These are phyloP conservation scores for Tulasnella sp. DNA, from an alignment of 768 basidiomycete genomes.

Conservation along the genomic window DNA sequence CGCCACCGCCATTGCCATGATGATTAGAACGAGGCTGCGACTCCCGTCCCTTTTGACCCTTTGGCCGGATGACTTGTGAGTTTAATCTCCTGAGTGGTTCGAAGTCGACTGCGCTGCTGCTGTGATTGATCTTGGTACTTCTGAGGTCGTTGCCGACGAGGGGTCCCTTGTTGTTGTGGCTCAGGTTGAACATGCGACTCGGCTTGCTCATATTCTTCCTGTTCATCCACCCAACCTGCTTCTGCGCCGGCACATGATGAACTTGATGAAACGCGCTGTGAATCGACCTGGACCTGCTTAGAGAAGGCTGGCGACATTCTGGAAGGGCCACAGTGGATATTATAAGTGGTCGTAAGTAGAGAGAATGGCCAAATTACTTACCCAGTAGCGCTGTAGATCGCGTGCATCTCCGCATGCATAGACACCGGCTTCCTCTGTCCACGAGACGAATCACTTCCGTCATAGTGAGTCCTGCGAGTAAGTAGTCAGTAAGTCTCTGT, in stretches of 20 bases:
- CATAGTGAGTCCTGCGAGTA: constrained; percentile 35
- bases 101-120: not conserved
- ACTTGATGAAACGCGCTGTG: constrained; percentile 7
- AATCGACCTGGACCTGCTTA: not conserved
- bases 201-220: not conserved
- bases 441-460: constrained; percentile 34
- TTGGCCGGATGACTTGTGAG: not conserved
- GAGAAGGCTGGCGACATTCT: constrained; percentile 12
- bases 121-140: not conserved
- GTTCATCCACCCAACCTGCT: constrained; percentile 7
- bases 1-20: not conserved
- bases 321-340: not conserved
- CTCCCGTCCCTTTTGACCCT: constrained; percentile 11
- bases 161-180: not conserved
- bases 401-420: constrained; percentile 54
- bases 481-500: not conserved
- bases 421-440: constrained; percentile 26
- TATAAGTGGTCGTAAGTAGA: too few species aligned
- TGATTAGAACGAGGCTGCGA: too few species aligned
- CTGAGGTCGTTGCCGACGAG: not conserved
- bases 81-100: not conserved
- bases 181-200: not conserved
- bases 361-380: not conserved
- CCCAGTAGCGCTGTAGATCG: constrained; percentile 38
- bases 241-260: not conserved